Base-by-base conservation (phyloP, 2,329 filamentous ascomycete species). In the Colletotrichum siamense region DNA sequence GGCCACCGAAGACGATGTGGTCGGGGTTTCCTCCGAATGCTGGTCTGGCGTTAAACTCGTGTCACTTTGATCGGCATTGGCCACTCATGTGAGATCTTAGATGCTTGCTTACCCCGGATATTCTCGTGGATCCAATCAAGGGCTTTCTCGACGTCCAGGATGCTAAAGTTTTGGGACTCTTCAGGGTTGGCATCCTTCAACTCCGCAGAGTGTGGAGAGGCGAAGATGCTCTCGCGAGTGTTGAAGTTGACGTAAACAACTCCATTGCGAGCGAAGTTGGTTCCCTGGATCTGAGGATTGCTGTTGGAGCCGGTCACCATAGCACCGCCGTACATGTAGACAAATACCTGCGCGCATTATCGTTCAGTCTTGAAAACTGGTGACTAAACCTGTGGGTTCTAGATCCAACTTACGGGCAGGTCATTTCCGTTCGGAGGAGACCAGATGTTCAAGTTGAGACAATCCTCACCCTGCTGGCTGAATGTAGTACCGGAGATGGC, bases 271-370 rank as follows among this genome's bases (percentile, higher is more conserved):
- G 83, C 83, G 77, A 84, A 84, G 78, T 84, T 84, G 44, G 79
- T 80, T 28, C 81, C 84, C 62, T 85, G 84, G 2, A 84, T 78
- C 22, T 83, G 82, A 24, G 85, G 82, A 77, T 87, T 87, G 80
- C 84, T 87, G 80, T 78, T 84, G 69, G 83, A 83, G 9, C 84
- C 84, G 8, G 84, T 85, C 68, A 87, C 85, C 80, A 87, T 87
- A 1, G 85, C 85, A 57, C 85, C 86, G 8, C 86, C 86, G 26
- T 87, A 87, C 79, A 88, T 88, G 76, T 87, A 88, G 2, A 88
- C 84, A 24, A 86, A 79, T 1, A 87, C 85, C 34, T 84, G 61
- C n/a, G 13, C n/a, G 28, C 7, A 18, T 39, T 22, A 24, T 32
- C 0, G 62, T 24, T 71, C 24, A 71, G 26, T 22, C 34, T 36